These are phyloP conservation scores for Gnomoniopsis smithogilvyi DNA, from an alignment of 2,329 filamentous ascomycete species.

Conservation along the genomic window DNA sequence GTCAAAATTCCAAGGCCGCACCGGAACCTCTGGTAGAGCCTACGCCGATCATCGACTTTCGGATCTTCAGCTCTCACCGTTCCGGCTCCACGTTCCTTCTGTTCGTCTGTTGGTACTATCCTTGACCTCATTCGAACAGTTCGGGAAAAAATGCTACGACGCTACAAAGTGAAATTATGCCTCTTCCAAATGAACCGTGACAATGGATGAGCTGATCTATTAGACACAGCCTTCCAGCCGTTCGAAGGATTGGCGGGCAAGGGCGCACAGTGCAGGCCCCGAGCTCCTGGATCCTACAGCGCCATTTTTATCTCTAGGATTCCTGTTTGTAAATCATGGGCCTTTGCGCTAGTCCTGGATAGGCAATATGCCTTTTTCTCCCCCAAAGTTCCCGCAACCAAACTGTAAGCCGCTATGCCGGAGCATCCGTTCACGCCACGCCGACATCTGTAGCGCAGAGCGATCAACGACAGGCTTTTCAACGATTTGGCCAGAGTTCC, in stretches of 20 bases:
- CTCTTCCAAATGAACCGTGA: background rate
- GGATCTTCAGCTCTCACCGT: background rate
- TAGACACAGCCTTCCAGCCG: background rate
- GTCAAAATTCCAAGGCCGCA: too few relatives aligned
- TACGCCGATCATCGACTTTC: too few relatives aligned
- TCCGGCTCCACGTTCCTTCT: background rate
- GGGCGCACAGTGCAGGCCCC: conserved; percentile 5
- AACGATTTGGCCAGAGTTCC: background rate
- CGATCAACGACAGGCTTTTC: background rate
- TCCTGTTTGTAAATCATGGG: conserved; percentile 2
- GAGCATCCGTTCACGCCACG: background rate
- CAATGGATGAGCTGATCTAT: background rate
- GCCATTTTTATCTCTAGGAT: conserved; percentile 6
- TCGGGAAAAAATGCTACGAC: background rate
- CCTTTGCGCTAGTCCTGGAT: background rate
- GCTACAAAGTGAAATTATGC: background rate
- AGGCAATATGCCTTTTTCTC: background rate
- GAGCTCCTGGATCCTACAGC: conserved; percentile 6
- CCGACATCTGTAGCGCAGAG: background rate
- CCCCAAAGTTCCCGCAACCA: background rate
- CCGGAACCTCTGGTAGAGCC: too few relatives aligned
- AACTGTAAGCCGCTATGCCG: background rate
- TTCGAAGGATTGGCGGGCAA: conserved; percentile 6
- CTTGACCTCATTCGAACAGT: background rate
- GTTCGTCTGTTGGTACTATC: background rate